Evolutionary conservation across 768 basidiomycete genomes (phyloP).

Genomic region (Phylloporus arenicola): DNA sequence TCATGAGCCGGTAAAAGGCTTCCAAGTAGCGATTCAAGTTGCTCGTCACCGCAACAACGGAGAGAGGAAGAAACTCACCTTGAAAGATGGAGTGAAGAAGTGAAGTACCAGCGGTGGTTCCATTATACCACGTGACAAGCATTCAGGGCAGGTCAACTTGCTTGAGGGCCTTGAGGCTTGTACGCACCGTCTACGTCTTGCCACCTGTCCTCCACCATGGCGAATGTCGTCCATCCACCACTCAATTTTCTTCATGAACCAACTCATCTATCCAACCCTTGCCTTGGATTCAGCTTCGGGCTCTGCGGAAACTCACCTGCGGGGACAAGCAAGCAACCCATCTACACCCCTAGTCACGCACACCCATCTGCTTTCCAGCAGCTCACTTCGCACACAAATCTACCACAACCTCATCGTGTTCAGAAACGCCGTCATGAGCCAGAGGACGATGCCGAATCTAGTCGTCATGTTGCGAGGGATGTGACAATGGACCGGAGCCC

Average conservation of each 20-base stretch:
- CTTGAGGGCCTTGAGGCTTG: slow-evolving; percentile 9
- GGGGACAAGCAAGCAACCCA: slow-evolving; percentile 43
- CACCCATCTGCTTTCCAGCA: slow-evolving; percentile 50
- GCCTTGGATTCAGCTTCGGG: slow-evolving; percentile 72
- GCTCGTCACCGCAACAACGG: slow-evolving; percentile 50
- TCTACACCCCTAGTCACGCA: slow-evolving; percentile 36
- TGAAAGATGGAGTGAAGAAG: slow-evolving; percentile 3
- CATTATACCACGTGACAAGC: slow-evolving; percentile 28
- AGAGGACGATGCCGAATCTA: slow-evolving; percentile 58
- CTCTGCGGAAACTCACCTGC: slow-evolving; percentile 42
- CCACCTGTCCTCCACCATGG: slow-evolving; percentile 44
- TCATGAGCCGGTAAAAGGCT: slow-evolving; percentile 57
- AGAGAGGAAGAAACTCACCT: slow-evolving; percentile 30
- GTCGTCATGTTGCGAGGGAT: slow-evolving; percentile 39
- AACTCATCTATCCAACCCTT: slow-evolving; percentile 54
- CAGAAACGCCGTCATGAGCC: slow-evolving; percentile 64
- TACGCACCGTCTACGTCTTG: slow-evolving; percentile 14
- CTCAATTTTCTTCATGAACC: slow-evolving; percentile 59
- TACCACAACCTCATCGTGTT: slow-evolving; percentile 38
- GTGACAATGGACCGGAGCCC: slow-evolving; percentile 83
- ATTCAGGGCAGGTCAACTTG: slow-evolving; percentile 32
- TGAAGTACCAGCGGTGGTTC: slow-evolving; percentile 15
- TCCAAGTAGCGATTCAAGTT: slow-evolving; percentile 86
- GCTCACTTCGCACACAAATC: slow-evolving; percentile 46
- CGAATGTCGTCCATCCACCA: slow-evolving; percentile 64